Evolutionary conservation across 352 stramenopile species (phyloP).

Genomic region (Pilasporangium apinafurcum): DNA sequence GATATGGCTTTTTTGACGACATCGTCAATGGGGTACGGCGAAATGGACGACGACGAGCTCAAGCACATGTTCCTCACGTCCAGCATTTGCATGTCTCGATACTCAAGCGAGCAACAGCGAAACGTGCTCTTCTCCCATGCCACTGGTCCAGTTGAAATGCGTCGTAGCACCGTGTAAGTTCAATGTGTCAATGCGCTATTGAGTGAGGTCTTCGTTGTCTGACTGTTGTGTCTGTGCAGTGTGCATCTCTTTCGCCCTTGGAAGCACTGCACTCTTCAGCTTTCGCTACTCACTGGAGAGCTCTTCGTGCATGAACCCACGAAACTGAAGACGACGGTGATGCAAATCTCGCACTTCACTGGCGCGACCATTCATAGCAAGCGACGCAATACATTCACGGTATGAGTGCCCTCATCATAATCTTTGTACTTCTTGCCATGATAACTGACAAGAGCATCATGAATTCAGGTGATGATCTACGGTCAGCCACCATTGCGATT

Average conservation of each 20-base stretch:
- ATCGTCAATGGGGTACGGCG: background rate
- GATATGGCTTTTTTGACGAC: background rate
- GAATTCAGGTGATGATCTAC: slow-evolving; percentile 18
- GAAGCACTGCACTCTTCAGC: slow-evolving; percentile 14
- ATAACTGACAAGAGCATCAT: background rate
- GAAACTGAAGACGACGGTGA: slow-evolving; percentile 7
- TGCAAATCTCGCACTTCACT: slow-evolving; percentile 16
- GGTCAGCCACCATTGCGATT: slow-evolving; percentile 15
- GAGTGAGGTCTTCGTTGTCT: background rate
- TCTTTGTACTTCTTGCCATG: background rate
- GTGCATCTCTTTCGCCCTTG: slow-evolving; percentile 16
- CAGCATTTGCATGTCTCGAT: slow-evolving; percentile 18
- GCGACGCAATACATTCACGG: slow-evolving; percentile 14
- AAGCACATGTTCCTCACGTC: slow-evolving; percentile 3
- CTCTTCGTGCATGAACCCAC: slow-evolving; percentile 20
- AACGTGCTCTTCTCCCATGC: slow-evolving; percentile 13
- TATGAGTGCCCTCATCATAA: background rate
- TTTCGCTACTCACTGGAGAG: slow-evolving; percentile 17
- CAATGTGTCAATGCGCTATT: background rate
- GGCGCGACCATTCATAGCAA: slow-evolving; percentile 14
- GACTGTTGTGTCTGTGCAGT: background rate
- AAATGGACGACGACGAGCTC: background rate
- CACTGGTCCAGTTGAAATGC: slow-evolving; percentile 14
- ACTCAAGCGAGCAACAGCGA: slow-evolving; percentile 8
- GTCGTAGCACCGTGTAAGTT: slow-evolving; percentile 13